Base-by-base conservation (phyloP, 495 filamentous ascomycete genomes). In the Mytilinidion resinicola region DNA sequence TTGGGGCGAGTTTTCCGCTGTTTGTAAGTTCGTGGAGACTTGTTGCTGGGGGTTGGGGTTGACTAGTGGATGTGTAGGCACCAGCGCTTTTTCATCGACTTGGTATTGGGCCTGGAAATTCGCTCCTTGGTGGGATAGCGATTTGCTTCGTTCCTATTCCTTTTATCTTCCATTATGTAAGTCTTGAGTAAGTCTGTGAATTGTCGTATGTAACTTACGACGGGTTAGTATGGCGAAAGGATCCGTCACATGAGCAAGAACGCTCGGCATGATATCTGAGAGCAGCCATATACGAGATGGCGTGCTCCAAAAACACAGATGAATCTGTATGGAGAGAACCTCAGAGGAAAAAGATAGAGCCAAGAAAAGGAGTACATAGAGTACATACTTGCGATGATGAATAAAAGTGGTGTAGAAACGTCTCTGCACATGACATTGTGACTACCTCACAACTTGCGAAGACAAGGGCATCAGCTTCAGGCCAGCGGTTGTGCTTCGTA, bases 1-100 rank as follows among this genome's bases (percentile, higher is more conserved):
- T 80, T 53, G 78, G 76, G 5, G 76, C 72, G 0, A 64, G 62
- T 0, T 78, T 80, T 51, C 77, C 78, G 0, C 68, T 82, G 0
- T 80, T 80, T 59, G 71, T 54, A 21, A 54, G 51, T 54, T 36
- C n/a, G 25, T 25, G 17, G 39, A 42, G 11, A 42, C 11, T 8
- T 14, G 25, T 30, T 6, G 25, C 25, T 2, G 25, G 4, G 15
- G 19, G 4, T 21, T 48, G 19, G 4, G 21, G 12, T 20, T 48
- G 19, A 21, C 10, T 20, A 20, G 44, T 19, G 19, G 19, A 17
- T 20, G 39, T 20, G 4, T 20, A 43, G 52, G 54, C 54, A 11
- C 41, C 20, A 56, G 54, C 39, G 12, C n/a, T 56, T 1, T 56
- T 47, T 39, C 42, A 33, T 42, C 10, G 36, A 25, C 54, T 56